Base-by-base conservation (phyloP, 768 basidiomycete genomes). In the Lactarius pseudohatsudake region DNA sequence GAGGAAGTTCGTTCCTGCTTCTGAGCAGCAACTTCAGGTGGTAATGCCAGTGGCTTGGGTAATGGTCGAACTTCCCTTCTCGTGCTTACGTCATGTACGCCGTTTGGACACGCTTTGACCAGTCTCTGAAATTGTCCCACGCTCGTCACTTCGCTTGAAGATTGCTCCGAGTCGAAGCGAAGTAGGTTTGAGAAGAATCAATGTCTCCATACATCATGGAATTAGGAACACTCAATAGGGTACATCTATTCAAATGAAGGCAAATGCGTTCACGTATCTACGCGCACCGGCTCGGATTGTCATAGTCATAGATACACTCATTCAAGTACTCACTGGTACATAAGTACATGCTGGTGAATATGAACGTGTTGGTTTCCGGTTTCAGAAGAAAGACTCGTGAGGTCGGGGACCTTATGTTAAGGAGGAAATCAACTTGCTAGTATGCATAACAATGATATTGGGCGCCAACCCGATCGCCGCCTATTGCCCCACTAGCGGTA, bases 401-500 rank as follows among this genome's bases (percentile, higher is more conserved):
- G 40, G 15, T 60, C 10, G 18, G 26, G 11, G 8, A 60, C 22
- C n/a, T 26, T n/a, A 62, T 8, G 30, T 30, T n/a, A 32, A 36
- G 26, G 28, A 22, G 22, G 32, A 38, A 22, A 53, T 50, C 28
- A 16, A 64, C 64, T 32, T 22, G 66, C 70, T 54, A 13, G 30
- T 41, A 55, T 65, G 70, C 28, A 45, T 62, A 74, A 76, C 58
- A 47, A 47, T 11, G n/a, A 11, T 10, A 47, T 47, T 47, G 2
- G 4, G 45, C 45, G n/a, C 45, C 20, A 47, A n/a, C 45, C 20
- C 3, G 10, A 10, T n/a, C 6, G 16, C 40, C 40, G 15, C 40
- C 16, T 18, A 41, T 18, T 41, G 4, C 40, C 10, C n/a, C 20
- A 11, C 45, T 22, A 4, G 45, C n/a, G n/a, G n/a, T 47, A 47